Evolutionary conservation across 179 eudicot species (phyloP), one percentile per base, ranked within the genome.

Genomic region (Patellifolia procumbens): DNA sequence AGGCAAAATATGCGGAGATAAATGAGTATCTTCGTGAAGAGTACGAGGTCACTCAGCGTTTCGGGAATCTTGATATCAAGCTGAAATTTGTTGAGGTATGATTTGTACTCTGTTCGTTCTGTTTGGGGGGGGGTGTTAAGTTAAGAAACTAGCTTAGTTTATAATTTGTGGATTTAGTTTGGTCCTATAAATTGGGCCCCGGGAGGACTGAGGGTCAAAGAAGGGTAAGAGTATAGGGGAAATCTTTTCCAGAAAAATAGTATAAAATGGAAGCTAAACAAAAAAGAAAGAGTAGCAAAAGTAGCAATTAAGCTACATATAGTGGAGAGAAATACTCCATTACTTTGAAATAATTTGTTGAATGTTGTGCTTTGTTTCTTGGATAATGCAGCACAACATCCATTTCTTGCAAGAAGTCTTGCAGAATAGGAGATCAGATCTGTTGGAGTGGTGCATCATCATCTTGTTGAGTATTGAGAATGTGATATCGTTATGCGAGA

Each of bases 371-470:
- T 55, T 48, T 73, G 26, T 56, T 56, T 72, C 6, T 37, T 49
- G 52, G 55, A 3, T 74, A 55, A 56, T 72, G 86, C 97, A 94
- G 97, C 98, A 92, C 87, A 94, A 94, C 85, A 92, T 94, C 81
- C 98, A 92, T 85, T 94, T 94, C 79, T 86, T 94, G 82, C 98
- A 92, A 91, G 98, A 92, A 88, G 97, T 83, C 75, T 91, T 94
- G 45, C 98, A 94, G 84, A 92, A 94, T 82, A 81, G 94, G 73
- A 87, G 85, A 83, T 89, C 98, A 0, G 94, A 94, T 85, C 86
- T 89, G 52, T 83, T 92, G 83, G 98, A 94, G 77, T 94, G 97
- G 97, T 88, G 91, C 87, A 90, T 94, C 84, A 94, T 94, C 64
- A 68, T 91, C 75, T 76, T 94, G 81, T 79, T 94, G 89, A 84